phyloP scores from a whole-genome alignment of 371 early-diverging fungal species.

The Sanchytrium tribonematis region DNA sequence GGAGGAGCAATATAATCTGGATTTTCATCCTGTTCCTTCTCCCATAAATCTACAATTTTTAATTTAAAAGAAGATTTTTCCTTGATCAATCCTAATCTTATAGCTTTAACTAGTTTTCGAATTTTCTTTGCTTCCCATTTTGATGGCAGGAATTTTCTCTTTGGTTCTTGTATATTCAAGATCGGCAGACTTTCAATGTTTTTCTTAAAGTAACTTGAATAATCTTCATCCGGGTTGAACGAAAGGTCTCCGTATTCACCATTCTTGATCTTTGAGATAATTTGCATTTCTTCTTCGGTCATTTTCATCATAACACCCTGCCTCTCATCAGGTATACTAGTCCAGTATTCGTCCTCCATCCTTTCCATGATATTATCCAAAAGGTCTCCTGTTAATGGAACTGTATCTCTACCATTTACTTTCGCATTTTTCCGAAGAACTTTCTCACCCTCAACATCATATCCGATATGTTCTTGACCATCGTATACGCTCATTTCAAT shows the following conservation, averaged over 20 bases:
- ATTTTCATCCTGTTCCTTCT: slow-evolving; percentile 27
- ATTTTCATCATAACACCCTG: slow-evolving; percentile 51
- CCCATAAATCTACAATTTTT: slow-evolving; percentile 28
- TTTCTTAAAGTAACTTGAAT: slow-evolving; percentile 49
- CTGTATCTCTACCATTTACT: neutral
- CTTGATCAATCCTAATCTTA: slow-evolving; percentile 47
- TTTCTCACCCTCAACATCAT: slow-evolving; percentile 67
- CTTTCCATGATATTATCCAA: slow-evolving; percentile 65
- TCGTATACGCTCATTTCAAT: slow-evolving; percentile 86
- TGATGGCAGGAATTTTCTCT: slow-evolving; percentile 74
- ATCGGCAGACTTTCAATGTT: slow-evolving; percentile 47
- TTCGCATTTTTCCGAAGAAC: slow-evolving; percentile 26
- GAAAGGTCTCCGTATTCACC: slow-evolving; percentile 48
- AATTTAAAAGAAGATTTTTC: neutral
- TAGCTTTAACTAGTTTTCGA: slow-evolving; percentile 81
- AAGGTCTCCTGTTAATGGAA: slow-evolving; percentile 48
- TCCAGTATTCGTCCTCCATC: slow-evolving; percentile 47
- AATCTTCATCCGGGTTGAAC: slow-evolving; percentile 28
- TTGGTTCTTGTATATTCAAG: slow-evolving; percentile 59
- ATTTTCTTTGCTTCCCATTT: slow-evolving; percentile 69
- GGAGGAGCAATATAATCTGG: slow-evolving; percentile 55
- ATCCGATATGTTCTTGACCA: slow-evolving; percentile 81
- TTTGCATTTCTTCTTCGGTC: slow-evolving; percentile 57
- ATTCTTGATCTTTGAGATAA: slow-evolving; percentile 53
- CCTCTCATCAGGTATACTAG: slow-evolving; percentile 44